Evolutionary conservation across 2,329 filamentous ascomycete genomes (phyloP).

Genomic region (Corinectria fuckeliana): DNA sequence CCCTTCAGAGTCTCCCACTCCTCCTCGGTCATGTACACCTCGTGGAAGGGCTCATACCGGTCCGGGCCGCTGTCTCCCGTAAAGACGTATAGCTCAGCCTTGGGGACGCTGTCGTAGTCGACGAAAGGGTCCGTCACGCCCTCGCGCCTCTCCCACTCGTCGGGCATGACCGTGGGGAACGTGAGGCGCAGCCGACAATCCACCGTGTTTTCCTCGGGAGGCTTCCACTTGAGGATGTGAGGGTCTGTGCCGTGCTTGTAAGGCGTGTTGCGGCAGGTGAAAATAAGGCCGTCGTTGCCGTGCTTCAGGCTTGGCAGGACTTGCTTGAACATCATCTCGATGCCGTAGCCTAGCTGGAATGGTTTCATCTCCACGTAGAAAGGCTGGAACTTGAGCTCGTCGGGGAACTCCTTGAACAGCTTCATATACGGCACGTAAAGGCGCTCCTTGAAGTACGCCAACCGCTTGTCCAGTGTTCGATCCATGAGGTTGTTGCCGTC

Average conservation of each 20-base stretch:
- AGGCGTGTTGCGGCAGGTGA: constrained; percentile 87
- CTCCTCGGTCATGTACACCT: constrained; percentile 71
- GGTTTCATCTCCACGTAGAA: constrained; percentile 88
- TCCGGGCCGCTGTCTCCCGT: constrained; percentile 61
- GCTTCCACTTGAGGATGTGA: constrained; percentile 98
- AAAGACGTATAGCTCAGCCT: constrained; percentile 74
- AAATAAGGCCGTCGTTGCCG: constrained; percentile 96
- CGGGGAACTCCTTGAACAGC: constrained; percentile 69
- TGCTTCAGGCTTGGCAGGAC: constrained; percentile 85
- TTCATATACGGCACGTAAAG: constrained; percentile 75
- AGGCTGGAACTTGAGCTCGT: constrained; percentile 72
- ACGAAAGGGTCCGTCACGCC: constrained; percentile 67
- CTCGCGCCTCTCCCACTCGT: constrained; percentile 70
- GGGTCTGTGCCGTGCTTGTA: constrained; percentile 92
- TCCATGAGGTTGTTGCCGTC: constrained; percentile 79
- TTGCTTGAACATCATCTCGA: constrained; percentile 90
- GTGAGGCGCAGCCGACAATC: constrained; percentile 84
- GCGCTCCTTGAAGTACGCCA: constrained; percentile 83
- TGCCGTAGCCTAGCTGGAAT: constrained; percentile 87
- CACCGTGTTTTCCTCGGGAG: constrained; percentile 91
- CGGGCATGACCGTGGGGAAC: constrained; percentile 76
- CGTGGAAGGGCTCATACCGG: constrained; percentile 69
- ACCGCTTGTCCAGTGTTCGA: constrained; percentile 83
- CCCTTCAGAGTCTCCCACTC: constrained; percentile 88
- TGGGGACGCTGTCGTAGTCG: constrained; percentile 82